Conservation (phyloP, 306 rosid genomes). For the Dryas octopetala region DNA sequence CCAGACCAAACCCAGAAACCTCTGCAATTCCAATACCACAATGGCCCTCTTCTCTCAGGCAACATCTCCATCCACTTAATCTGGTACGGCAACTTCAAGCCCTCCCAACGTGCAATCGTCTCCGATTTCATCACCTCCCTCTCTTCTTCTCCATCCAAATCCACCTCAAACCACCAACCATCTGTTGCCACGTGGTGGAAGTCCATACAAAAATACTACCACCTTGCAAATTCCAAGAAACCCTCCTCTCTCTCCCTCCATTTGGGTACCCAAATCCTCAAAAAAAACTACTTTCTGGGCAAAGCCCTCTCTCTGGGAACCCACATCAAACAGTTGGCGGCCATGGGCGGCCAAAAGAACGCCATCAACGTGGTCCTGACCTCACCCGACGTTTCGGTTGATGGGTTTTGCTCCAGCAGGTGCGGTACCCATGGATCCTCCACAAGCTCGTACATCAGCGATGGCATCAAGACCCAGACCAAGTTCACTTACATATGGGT, state of each 20-base stretch:
- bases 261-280: constrained; percentile 41
- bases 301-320: constrained; percentile 43
- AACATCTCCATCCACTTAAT: constrained; percentile 57
- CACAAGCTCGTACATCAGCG: neutral
- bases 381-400: constrained; percentile 44
- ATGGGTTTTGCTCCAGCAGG: constrained; percentile 54
- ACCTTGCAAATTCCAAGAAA: constrained; percentile 22
- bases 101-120: constrained; percentile 58
- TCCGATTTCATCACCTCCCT: constrained; percentile 65
- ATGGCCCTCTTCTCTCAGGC: constrained; percentile 62
- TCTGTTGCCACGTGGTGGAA: constrained; percentile 60
- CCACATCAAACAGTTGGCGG: constrained; percentile 42
- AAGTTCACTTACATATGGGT: constrained; percentile 58
- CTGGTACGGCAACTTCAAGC: constrained; percentile 73
- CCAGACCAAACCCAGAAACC: constrained; percentile 33
- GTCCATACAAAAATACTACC: constrained; percentile 43
- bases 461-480: constrained; percentile 11
- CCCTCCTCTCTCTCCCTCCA: constrained; percentile 24
- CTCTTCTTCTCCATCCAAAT: constrained; percentile 30
- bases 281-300: constrained; percentile 39
- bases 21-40: constrained; percentile 64
- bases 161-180: constrained; percentile 36
- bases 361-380: constrained; percentile 58
- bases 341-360: constrained; percentile 34
- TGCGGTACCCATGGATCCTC: constrained; percentile 58